phyloP scores from a whole-genome alignment of 164 flowering plant species.

The Euptelea pleiosperma region DNA sequence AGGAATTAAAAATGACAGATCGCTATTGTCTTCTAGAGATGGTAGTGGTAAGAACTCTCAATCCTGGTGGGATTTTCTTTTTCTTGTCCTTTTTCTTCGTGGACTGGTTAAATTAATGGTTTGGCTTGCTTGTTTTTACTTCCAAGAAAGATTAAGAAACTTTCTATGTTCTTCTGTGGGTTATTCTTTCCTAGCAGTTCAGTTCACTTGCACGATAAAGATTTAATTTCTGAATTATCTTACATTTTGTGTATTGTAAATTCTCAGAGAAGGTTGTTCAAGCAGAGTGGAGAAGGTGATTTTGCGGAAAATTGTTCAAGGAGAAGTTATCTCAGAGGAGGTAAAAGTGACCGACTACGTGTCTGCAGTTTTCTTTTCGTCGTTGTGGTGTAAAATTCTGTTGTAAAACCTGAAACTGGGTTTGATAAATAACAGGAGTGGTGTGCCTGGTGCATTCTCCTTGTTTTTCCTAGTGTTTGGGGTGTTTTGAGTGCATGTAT shows the following conservation, averaged over 20 bases:
- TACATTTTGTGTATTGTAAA: neutral
- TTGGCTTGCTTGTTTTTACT: neutral
- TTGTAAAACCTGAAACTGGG: conserved; percentile 21
- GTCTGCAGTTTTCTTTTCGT: conserved; percentile 11
- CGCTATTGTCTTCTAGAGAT: conserved; percentile 53
- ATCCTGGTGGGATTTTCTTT: neutral
- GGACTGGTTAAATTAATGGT: neutral
- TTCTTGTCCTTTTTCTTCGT: neutral
- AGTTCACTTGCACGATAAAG: too few species aligned
- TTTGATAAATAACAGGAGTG: conserved; percentile 21
- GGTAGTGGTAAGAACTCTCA: conserved; percentile 45
- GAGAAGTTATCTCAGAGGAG: neutral
- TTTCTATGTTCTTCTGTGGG: neutral
- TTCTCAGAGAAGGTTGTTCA: conserved; percentile 49
- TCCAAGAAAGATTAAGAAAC: neutral
- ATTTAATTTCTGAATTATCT: neutral
- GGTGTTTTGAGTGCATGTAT: conserved; percentile 21
- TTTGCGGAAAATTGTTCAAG: neutral
- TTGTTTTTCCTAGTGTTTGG: conserved; percentile 11
- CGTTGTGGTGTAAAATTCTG: conserved; percentile 16
- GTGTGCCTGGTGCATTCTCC: conserved; percentile 11
- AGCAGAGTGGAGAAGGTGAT: conserved; percentile 70
- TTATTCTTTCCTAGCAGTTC: too few species aligned
- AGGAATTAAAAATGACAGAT: conserved; percentile 40
- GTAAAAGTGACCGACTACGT: conserved; percentile 1